These are phyloP conservation scores for Trypanosomatidae sp. DNA, from an alignment of 208 protist species.

Conservation along the genomic window DNA sequence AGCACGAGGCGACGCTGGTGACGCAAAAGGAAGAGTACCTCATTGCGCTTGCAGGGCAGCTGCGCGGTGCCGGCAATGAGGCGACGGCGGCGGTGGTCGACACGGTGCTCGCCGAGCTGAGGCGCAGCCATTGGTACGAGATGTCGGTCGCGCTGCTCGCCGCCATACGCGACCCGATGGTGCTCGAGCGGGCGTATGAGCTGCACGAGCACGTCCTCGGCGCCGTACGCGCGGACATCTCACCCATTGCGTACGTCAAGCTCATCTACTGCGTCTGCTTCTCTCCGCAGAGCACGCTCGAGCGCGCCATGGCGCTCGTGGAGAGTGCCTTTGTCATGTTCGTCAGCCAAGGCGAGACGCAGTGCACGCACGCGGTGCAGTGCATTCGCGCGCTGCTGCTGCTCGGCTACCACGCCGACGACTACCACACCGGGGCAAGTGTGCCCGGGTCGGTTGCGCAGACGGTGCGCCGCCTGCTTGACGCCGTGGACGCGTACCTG, in stretches of 20 bases:
- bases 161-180: slow-evolving; percentile 40
- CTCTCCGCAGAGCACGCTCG: slow-evolving; percentile 36
- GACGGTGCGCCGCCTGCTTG: slow-evolving; percentile 59
- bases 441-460: slow-evolving; percentile 31
- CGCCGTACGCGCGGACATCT: slow-evolving; percentile 59
- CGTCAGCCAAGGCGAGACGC: slow-evolving; percentile 18
- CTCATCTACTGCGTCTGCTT: slow-evolving; percentile 66
- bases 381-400: slow-evolving; percentile 81
- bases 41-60: slow-evolving; percentile 13
- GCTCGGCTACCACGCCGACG: slow-evolving; percentile 19
- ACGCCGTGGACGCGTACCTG: slow-evolving; percentile 52
- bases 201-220: slow-evolving; percentile 60
- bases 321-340: slow-evolving; percentile 41
- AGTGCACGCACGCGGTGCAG: slow-evolving; percentile 43
- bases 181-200: slow-evolving; percentile 48
- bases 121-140: slow-evolving; percentile 60
- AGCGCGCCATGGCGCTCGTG: slow-evolving; percentile 52
- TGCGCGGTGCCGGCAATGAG: slow-evolving; percentile 14
- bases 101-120: slow-evolving; percentile 17
- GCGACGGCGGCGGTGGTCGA: slow-evolving; percentile 25
- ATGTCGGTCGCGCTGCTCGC: slow-evolving; percentile 47
- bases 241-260: slow-evolving; percentile 76
- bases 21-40: slow-evolving; percentile 32
- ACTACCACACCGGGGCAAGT: slow-evolving; percentile 10
- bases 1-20: too few species aligned